phyloP scores from a whole-genome alignment of 225 moss, liverwort and hornwort species.

The Straminergon stramineum region DNA sequence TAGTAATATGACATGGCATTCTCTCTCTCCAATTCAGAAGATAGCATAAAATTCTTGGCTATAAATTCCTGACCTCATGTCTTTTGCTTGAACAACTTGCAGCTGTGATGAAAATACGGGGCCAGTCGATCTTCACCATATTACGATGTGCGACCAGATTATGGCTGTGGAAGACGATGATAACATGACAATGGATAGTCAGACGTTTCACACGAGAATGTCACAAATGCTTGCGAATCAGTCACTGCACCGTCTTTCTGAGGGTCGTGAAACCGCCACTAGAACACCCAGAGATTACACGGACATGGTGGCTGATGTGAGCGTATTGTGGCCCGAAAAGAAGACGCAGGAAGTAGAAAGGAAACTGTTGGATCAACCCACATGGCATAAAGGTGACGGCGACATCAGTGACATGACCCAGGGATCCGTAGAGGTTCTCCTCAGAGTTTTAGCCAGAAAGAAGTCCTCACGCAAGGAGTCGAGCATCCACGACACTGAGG shows the following conservation, averaged over 20 bases:
- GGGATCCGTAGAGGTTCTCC: conserved; percentile 1
- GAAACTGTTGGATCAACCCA: background rate
- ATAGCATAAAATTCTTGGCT: background rate
- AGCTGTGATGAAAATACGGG: conserved; percentile 50
- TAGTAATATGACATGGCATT: background rate
- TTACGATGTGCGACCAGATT: conserved; percentile 18
- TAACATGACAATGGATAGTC: conserved; percentile 51
- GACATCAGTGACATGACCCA: conserved; percentile 41
- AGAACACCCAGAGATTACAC: background rate
- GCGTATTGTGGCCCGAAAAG: background rate
- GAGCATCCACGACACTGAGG: conserved; percentile 2
- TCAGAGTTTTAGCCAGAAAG: conserved; percentile 10
- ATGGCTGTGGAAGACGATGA: conserved; percentile 35
- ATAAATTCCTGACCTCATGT: background rate
- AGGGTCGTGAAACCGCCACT: conserved; percentile 14
- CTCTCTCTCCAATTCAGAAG: background rate
- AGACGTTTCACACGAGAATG: conserved; percentile 39
- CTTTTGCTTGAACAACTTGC: background rate
- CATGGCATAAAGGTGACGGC: conserved; percentile 34
- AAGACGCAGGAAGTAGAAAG: background rate
- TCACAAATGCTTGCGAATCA: conserved; percentile 22
- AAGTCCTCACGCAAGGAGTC: background rate
- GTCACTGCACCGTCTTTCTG: conserved; percentile 24
- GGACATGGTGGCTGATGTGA: conserved; percentile 28
- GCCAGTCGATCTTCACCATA: conserved; percentile 46